Base-by-base conservation (phyloP, 2,329 filamentous ascomycete genomes). In the Sordariomycetes sp. region DNA sequence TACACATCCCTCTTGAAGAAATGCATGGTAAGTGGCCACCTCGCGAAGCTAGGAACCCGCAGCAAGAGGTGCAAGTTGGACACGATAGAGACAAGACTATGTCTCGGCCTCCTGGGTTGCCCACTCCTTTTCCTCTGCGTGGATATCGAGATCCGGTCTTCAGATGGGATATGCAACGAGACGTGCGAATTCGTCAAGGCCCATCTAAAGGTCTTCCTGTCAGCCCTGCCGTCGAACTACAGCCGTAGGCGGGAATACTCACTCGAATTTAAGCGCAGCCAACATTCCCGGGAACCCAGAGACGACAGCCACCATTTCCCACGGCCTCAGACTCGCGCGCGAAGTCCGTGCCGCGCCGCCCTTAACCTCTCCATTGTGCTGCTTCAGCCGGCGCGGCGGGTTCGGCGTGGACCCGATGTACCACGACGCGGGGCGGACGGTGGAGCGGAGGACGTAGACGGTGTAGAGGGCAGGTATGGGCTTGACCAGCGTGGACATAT, bases 351-450 rank as follows among this genome's bases (percentile, higher is more conserved):
- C 81, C 34, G 94, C 94, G 39, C 94, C 94, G 55, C 94, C 94
- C 66, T 83, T 87, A 35, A 78, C 78, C 54, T 84, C 74, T 56
- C 94, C 94, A 78, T 99, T 99, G 72, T 99, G 94, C 69, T 97
- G 94, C 60, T 83, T 84, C 25, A 97, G 77, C 15, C 94, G 87
- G 59, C 92, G 81, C 1, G 84, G 83, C 50, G 94, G 92, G 66
- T 96, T 84, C 0, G 91, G 91, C 1, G 94, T 97, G 51, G 89
- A 95, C 56, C 94, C 94, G 57, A 97, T 86, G 70, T 99, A 99
- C 32, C 92, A 77, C 2, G 80, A 82, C 32, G 80, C 77, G 66
- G 83, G 84, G 52, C 82, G 79, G 10, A 90, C 78, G 0, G 85
- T 90, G 0, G 92, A 96, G 22, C 91, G 86, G 39, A 97, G 80